A percentile compares a stretch with the other conserved stretches of the same genome.
phyloP scores from a whole-genome alignment of 2,329 filamentous ascomycete genomes.

The Stachybotrys echinatus region DNA sequence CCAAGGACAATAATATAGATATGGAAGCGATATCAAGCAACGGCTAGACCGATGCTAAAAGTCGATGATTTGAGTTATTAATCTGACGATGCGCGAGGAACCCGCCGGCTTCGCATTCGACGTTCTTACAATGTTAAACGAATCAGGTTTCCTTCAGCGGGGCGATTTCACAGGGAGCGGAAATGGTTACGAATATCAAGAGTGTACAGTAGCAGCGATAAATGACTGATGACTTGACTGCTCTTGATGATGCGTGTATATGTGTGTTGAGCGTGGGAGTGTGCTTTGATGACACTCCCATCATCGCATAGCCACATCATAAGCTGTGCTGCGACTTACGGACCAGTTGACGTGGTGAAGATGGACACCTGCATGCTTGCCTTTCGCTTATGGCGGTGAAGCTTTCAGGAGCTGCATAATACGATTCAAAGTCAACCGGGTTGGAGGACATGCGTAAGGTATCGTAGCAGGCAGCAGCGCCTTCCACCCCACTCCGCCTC shows the following conservation, averaged over 20 bases:
- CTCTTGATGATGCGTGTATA: too few relatives aligned
- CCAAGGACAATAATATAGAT: neutral
- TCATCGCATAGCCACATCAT: too few relatives aligned
- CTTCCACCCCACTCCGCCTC: neutral
- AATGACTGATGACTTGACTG: constrained; percentile 3
- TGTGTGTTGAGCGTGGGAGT: too few relatives aligned
- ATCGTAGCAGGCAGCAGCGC: neutral
- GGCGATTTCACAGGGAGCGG: neutral
- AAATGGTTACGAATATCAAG: constrained; percentile 3
- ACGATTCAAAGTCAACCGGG: neutral
- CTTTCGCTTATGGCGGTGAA: neutral
- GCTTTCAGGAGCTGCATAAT: neutral
- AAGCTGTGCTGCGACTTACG: too few relatives aligned
- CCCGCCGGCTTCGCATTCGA: too few relatives aligned
- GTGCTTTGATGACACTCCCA: too few relatives aligned
- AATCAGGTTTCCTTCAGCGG: too few relatives aligned
- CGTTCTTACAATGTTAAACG: too few relatives aligned
- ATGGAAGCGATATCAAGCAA: neutral
- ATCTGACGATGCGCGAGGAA: too few relatives aligned
- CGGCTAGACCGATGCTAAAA: neutral
- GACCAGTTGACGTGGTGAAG: neutral
- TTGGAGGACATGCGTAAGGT: too few relatives aligned
- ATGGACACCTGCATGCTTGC: neutral
- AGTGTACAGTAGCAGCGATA: constrained; percentile 8
- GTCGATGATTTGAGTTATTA: too few relatives aligned